These are phyloP conservation scores for Sugiyamaella xylanicola DNA, from an alignment of 1,139 yeast species.

Conservation along the genomic window DNA sequence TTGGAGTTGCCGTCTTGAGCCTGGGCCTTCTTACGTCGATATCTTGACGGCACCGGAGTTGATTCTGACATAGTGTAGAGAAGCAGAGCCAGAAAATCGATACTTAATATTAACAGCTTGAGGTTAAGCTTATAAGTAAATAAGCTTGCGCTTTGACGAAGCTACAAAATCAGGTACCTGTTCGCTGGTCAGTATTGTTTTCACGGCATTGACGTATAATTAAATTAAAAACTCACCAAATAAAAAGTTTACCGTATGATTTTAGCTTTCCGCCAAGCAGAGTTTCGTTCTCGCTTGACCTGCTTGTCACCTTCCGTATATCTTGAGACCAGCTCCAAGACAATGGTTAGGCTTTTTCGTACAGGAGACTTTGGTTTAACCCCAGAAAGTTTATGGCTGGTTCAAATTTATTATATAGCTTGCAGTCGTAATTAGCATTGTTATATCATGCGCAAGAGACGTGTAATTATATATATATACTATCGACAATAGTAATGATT, in stretches of 20 bases:
- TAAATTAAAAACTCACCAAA: neutral
- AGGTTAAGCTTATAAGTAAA: no score
- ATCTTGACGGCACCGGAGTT: constrained; percentile 12
- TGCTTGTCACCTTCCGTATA: neutral
- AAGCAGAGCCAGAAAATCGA: no score
- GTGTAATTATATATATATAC: neutral
- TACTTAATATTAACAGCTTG: no score
- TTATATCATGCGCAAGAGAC: neutral
- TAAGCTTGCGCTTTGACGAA: no score
- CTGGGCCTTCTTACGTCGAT: constrained; percentile 11
- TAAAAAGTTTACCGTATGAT: neutral
- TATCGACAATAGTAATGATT: neutral
- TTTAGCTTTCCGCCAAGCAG: neutral
- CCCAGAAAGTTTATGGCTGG: neutral
- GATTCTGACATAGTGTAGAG: constrained; percentile 13
- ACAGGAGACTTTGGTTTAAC: neutral
- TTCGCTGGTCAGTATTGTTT: no score
- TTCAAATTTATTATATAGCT: neutral
- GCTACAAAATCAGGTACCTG: no score
- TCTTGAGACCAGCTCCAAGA: neutral
- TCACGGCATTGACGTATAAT: neutral
- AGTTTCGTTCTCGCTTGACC: neutral
- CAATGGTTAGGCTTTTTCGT: neutral
- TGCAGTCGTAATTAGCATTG: neutral
- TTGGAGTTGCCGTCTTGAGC: neutral